These are phyloP conservation scores for Blastobotrys apis DNA, from an alignment of 1,139 yeast genomes.

Conservation along the genomic window DNA sequence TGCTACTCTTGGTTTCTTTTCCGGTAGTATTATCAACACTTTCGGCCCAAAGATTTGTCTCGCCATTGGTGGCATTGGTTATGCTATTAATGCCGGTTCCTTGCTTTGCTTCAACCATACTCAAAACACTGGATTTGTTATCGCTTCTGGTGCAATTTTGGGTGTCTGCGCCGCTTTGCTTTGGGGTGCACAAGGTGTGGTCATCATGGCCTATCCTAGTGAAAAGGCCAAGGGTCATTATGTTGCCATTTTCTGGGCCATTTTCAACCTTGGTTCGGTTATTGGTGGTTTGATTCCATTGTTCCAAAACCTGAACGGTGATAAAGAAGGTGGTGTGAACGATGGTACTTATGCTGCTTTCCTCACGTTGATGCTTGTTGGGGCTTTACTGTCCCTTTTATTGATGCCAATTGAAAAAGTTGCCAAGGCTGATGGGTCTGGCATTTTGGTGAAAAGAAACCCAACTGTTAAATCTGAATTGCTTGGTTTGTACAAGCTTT, in stretches of 20 bases:
- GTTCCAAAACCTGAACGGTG: constrained; percentile 20
- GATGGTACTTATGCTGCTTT: constrained; percentile 56
- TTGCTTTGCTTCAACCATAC: constrained; percentile 49
- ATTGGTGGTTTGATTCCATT: constrained; percentile 31
- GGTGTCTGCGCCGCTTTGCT: constrained; percentile 54
- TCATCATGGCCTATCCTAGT: constrained; percentile 56
- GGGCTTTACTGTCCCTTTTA: constrained; percentile 44
- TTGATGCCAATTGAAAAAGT: constrained; percentile 51
- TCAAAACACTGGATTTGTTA: constrained; percentile 50
- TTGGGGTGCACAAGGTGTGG: constrained; percentile 61
- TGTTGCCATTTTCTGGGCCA: constrained; percentile 54
- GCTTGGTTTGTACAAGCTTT: constrained; percentile 39
- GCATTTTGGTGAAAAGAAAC: constrained; percentile 43
- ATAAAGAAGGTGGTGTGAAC: constrained; percentile 35
- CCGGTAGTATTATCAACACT: constrained; percentile 54
- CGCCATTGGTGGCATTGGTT: constrained; percentile 54
- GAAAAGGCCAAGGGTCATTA: constrained; percentile 53
- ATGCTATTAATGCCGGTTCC: constrained; percentile 53
- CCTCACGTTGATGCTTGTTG: constrained; percentile 50
- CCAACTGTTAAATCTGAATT: constrained; percentile 50
- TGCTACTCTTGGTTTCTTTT: constrained; percentile 51
- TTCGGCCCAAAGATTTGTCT: constrained; percentile 49
- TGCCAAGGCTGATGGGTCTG: constrained; percentile 50
- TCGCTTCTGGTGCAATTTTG: constrained; percentile 56
- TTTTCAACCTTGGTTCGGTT: constrained; percentile 62